Base-by-base conservation (phyloP, 768 basidiomycete species). In the Leccinum obscurum region DNA sequence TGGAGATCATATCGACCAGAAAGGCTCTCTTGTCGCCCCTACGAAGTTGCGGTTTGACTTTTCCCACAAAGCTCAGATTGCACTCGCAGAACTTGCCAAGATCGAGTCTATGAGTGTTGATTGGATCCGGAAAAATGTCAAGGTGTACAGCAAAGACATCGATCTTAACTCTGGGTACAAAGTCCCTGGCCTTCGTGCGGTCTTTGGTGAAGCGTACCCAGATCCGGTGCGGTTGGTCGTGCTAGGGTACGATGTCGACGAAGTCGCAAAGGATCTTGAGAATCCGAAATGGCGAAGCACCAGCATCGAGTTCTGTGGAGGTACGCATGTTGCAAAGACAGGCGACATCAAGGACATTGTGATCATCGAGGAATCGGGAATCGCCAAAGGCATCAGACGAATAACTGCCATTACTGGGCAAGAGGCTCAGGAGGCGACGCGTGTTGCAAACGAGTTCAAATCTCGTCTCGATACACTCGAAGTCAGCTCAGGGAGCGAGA, bases 11-110 rank as follows among this genome's bases (percentile, higher is more conserved):
- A 89, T 98, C 61, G 97, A 98, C 74, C 97, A 99, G 73, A 97
- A 92, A 72, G 97, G 97, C 34, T 98, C 97, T 4, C 85, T 99
- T 51, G 97, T 99, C 63, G 95, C 97, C 1, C 93, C 95, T 0
- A 86, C 88, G 24, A 98, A 97, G 75, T 85, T 99, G 26, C 93
- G 97, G 17, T 99, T 99, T 77, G 97, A 99, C 75, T 99, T 98
- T 76, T 95, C 93, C 17, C 97, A 99, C 78, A 98, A 97, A 74
- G 83, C 92, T 3, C 88, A 87, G 61, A 90, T 98, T 62, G 72
- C 84, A n/a, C 72, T 85, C 1, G 74, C 84, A 3, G 95, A 98
- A 54, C 82, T 98, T 35, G 70, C 77, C 53, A 88, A 87, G 73
- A 95, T 99, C 64, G 95, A 98, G 74, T 70, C 73, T 7, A 87